Conservation (phyloP, 2,329 filamentous ascomycete species). For the Calonectria pseudoturangicola region DNA sequence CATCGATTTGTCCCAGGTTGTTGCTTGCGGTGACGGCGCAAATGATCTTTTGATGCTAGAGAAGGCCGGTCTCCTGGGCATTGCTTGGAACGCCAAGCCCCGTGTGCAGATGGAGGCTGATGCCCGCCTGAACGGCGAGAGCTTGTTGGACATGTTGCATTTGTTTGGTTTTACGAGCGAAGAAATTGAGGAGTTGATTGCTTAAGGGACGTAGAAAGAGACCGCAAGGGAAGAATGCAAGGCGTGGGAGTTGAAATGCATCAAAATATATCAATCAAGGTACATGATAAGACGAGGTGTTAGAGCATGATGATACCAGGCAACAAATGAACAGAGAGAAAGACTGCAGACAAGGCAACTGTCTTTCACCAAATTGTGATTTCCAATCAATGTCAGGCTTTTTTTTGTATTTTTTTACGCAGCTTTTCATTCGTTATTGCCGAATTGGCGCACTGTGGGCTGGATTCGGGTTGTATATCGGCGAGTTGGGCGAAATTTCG, state of each 20-base stretch:
- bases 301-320: constrained; percentile 49
- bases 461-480: background rate
- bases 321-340: constrained; percentile 40
- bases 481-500: constrained; percentile 30
- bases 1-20: constrained; percentile 78
- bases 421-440: background rate
- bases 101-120: constrained; percentile 86
- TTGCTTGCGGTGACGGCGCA: constrained; percentile 88
- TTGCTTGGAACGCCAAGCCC: constrained; percentile 91
- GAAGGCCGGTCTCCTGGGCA: constrained; percentile 80
- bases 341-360: background rate
- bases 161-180: constrained; percentile 82
- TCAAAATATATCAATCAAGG: constrained; percentile 18
- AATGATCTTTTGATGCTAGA: constrained; percentile 89
- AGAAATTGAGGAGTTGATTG: constrained; percentile 66
- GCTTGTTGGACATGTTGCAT: constrained; percentile 82
- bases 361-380: background rate
- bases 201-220: constrained; percentile 41
- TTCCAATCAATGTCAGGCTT: background rate
- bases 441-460: background rate
- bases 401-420: background rate
- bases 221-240: constrained; percentile 32
- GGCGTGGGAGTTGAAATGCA: constrained; percentile 41
- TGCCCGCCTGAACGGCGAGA: constrained; percentile 82
- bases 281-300: constrained; percentile 45